Evolutionary conservation across 192 early-diverging fungal species (phyloP).

Genomic region (Coemansia sp.): DNA sequence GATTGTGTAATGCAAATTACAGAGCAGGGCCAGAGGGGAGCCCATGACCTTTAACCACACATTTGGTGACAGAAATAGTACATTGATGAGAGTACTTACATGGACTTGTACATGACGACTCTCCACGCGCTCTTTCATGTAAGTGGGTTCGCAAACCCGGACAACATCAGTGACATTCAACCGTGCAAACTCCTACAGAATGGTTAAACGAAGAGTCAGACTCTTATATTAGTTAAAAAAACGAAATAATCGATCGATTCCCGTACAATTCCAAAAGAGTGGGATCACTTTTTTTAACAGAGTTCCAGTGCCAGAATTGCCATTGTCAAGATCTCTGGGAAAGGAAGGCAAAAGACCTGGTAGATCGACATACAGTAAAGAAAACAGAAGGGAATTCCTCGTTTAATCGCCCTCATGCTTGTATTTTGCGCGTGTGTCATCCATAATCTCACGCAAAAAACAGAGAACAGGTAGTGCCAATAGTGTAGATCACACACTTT

Average conservation of each 20-base stretch:
- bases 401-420: background rate
- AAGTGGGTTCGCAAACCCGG: conserved; percentile 89
- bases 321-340: no score
- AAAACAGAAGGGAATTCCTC: background rate
- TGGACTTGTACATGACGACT: conserved; percentile 71
- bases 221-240: background rate
- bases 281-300: no score
- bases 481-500: background rate
- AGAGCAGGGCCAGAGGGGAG: no score
- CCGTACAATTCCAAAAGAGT: background rate
- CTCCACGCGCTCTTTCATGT: conserved; percentile 61
- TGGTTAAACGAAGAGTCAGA: background rate
- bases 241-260: background rate
- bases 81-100: conserved; percentile 17
- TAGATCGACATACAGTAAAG: background rate
- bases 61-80: background rate
- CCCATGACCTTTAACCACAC: background rate
- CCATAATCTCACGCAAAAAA: background rate
- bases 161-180: conserved; percentile 84
- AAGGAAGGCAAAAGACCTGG: no score
- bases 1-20: no score
- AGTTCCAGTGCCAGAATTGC: no score
- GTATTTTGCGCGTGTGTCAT: background rate
- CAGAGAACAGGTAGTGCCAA: background rate
- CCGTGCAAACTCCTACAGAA: conserved; percentile 62